Evolutionary conservation across 2,329 filamentous ascomycete genomes (phyloP).

Genomic region (Biscogniauxia sp.): DNA sequence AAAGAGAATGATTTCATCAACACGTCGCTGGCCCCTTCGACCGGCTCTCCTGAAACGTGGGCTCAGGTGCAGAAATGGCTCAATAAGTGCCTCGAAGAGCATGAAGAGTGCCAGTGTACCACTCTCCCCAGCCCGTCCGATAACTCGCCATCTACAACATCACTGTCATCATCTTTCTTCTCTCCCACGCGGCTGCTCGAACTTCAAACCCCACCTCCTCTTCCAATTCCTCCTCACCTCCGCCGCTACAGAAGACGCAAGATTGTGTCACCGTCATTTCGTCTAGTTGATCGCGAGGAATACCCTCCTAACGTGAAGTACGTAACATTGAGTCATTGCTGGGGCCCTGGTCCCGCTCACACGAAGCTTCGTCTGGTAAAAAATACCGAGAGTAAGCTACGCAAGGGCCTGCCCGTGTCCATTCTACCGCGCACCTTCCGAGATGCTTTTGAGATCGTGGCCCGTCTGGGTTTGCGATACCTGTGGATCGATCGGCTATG

Average conservation of each 20-base stretch:
- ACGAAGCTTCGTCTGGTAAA: conserved; percentile 10
- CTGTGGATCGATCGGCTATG: conserved; percentile 17
- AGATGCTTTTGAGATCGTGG: conserved; percentile 13
- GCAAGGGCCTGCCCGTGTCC: conserved; percentile 2
- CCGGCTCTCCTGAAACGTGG: conserved; percentile 13
- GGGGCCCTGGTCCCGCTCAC: conserved; percentile 9
- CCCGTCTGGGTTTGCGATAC: neutral
- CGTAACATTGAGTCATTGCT: conserved; percentile 20
- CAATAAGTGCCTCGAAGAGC: conserved; percentile 9
- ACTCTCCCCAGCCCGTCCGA: no score
- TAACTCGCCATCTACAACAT: no score
- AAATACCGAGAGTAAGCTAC: neutral
- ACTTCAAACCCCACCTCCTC: neutral
- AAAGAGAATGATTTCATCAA: conserved; percentile 16
- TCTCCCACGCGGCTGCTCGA: conserved; percentile 18
- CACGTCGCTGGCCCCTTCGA: conserved; percentile 11
- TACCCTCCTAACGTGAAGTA: conserved; percentile 4
- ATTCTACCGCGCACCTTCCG: conserved; percentile 16
- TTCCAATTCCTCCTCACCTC: neutral
- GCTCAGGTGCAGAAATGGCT: conserved; percentile 13
- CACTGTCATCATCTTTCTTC: no score
- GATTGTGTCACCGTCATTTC: neutral
- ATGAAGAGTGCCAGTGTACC: conserved; percentile 9
- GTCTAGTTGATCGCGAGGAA: neutral
- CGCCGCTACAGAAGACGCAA: neutral